These are phyloP conservation scores for Fusarium goolgardi DNA, from an alignment of 2,329 filamentous ascomycete species.

Conservation along the genomic window DNA sequence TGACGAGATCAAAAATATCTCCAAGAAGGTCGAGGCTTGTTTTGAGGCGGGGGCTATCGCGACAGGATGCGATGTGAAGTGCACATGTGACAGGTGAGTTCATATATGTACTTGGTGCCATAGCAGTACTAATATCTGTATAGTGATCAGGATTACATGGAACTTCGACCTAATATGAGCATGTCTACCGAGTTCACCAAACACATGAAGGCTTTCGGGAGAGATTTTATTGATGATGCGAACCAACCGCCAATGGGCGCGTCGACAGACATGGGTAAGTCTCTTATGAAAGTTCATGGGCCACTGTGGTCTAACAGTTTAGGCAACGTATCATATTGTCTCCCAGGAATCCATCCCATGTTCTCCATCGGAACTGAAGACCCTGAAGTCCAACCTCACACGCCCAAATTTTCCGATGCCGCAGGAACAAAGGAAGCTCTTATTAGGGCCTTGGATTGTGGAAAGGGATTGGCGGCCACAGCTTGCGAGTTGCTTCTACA, in stretches of 20 bases:
- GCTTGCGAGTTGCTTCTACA: constrained; percentile 26
- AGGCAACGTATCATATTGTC: constrained; percentile 41
- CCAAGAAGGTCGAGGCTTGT: constrained; percentile 53
- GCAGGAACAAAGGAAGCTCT: constrained; percentile 33
- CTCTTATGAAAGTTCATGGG: accelerated
- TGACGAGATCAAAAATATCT: constrained; percentile 53
- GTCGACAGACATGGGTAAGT: constrained; percentile 43
- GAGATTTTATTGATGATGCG: constrained; percentile 19
- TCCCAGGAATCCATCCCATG: constrained; percentile 43
- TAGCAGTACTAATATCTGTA: not conserved
- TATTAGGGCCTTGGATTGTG: constrained; percentile 34
- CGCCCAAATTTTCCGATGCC: constrained; percentile 31
- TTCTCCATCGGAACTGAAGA: constrained; percentile 39
- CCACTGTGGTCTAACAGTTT: not conserved
- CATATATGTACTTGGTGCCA: accelerated
- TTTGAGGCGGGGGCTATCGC: constrained; percentile 55
- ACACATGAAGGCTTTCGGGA: constrained; percentile 39
- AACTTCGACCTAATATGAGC: constrained; percentile 34
- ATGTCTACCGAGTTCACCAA: constrained; percentile 31
- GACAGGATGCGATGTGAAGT: constrained; percentile 60
- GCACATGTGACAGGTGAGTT: constrained; percentile 45
- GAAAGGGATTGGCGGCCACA: constrained; percentile 40
- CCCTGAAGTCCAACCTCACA: constrained; percentile 36
- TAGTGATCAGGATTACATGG: constrained; percentile 41
- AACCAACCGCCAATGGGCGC: constrained; percentile 37